Evolutionary conservation across 345 rosid genomes (phyloP), one percentile per base, ranked within the genome.

Genomic region (Stellera chamaejasme): DNA sequence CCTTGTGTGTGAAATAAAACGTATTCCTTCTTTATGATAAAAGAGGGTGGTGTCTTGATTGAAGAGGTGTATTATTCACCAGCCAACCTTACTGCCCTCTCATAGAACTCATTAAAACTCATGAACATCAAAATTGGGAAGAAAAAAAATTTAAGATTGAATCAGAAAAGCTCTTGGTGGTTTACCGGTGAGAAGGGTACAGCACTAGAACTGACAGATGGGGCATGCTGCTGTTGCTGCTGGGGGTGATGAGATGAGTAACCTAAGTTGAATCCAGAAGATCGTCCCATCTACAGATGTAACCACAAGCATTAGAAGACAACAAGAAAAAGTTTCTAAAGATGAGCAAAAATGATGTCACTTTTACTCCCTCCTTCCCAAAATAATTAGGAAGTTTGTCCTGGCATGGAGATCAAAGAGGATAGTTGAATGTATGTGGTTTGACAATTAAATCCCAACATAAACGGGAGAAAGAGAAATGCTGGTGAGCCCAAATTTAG

Each of bases 171-270:
- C 64, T 86, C 90, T 61, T 80, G 90, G 75, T 68, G 79, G 77
- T 82, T 82, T 56, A 71, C 84, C 43, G 76, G 54, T 58, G 94
- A 66, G 72, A 67, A 79, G 62, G 90, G 77, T 63, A 76, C 78
- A 43, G 88, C 80, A 51, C 70, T 70, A 74, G 75, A 71, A 72
- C 90, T 90, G 66, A 73, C 95, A 45, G 97, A 82, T 52, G 96
- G 82, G 48, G 84, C 73, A 69, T 83, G 85, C 41, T 85, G 96
- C 62, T 82, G 90, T 57, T 85, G 99, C 82, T 89, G 96, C 64
- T 79, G 95, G 16, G 84, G 82, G 45, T 90, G 93, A 79, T 89
- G 92, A 43, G 99, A 87, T 54, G 97, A 63, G 67, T 77, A 94
- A 32, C 90, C 99, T 45, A 87, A 65, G 67, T 83, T 90, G 73